phyloP scores from a whole-genome alignment of 768 basidiomycete genomes.

The Macrolepiota fuliginosa region DNA sequence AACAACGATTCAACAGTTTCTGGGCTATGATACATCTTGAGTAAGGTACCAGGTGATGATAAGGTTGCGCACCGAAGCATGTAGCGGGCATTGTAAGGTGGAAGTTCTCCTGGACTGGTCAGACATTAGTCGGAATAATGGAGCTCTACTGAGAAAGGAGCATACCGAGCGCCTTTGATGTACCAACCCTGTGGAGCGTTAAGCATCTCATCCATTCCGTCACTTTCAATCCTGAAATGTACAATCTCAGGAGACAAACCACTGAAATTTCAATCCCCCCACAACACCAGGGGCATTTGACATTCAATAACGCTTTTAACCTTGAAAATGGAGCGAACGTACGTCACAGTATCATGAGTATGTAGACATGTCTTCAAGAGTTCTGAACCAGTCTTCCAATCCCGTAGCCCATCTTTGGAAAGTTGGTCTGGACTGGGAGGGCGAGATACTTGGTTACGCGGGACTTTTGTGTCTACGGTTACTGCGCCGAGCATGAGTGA shows the following conservation, averaged over 20 bases:
- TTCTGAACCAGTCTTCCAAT: slow-evolving; percentile 80
- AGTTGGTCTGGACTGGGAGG: slow-evolving; percentile 68
- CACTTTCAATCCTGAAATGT: slow-evolving; percentile 70
- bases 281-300: neutral
- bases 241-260: slow-evolving; percentile 91
- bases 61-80: slow-evolving; percentile 66
- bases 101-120: slow-evolving; percentile 33
- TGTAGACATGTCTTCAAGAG: slow-evolving; percentile 87
- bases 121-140: neutral
- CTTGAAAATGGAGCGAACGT: slow-evolving; percentile 24
- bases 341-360: slow-evolving; percentile 85
- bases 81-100: slow-evolving; percentile 84
- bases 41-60: neutral
- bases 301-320: neutral
- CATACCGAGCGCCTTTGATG: slow-evolving; percentile 77
- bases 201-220: slow-evolving; percentile 43
- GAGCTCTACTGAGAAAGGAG: neutral
- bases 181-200: slow-evolving; percentile 76
- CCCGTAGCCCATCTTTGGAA: slow-evolving; percentile 59
- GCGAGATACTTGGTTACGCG: slow-evolving; percentile 48
- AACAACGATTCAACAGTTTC: slow-evolving; percentile 96
- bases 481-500: slow-evolving; percentile 90
- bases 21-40: slow-evolving; percentile 44
- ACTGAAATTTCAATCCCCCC: slow-evolving; percentile 31
- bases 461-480: slow-evolving; percentile 49